Evolutionary conservation across 495 filamentous ascomycete genomes (phyloP).

Genomic region (Aspergillus biplanus): DNA sequence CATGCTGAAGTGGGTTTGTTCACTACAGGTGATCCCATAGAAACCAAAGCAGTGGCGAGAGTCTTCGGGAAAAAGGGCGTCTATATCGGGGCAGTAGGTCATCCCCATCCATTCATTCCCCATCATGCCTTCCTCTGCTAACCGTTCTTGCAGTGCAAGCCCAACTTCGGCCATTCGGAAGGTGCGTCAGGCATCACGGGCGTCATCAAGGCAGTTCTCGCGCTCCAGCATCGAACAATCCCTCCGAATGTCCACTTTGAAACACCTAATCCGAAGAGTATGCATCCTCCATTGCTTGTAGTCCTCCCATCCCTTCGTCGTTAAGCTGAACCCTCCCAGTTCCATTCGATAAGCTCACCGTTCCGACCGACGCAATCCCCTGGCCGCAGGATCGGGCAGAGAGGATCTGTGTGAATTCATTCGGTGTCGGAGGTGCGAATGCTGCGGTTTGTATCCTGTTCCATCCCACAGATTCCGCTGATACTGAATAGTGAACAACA

Average conservation of each 20-base stretch:
- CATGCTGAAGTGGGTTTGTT: neutral
- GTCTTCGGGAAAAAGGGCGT: constrained; percentile 39
- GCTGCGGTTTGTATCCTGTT: constrained; percentile 21
- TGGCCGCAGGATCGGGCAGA: constrained; percentile 32
- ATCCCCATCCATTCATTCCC: neutral
- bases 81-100: constrained; percentile 33
- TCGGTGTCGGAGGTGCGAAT: constrained; percentile 39
- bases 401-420: constrained; percentile 37
- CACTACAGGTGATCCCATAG: constrained; percentile 18
- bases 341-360: constrained; percentile 20
- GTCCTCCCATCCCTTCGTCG: neutral
- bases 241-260: constrained; percentile 39
- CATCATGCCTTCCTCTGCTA: neutral
- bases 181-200: constrained; percentile 34
- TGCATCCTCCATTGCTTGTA: no score
- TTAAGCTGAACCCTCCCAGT: constrained; percentile 12
- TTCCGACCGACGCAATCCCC: constrained; percentile 24
- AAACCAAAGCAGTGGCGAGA: constrained; percentile 47
- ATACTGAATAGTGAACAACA: neutral
- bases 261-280: constrained; percentile 30
- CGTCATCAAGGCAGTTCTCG: constrained; percentile 39
- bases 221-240: constrained; percentile 35
- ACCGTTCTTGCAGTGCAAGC: constrained; percentile 24
- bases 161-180: constrained; percentile 40
- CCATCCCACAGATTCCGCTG: neutral